Percentiles rank a stretch among this genome's conserved stretches.
phyloP scores from a whole-genome alignment of 2,329 filamentous ascomycete genomes.

The Nemania abortiva region DNA sequence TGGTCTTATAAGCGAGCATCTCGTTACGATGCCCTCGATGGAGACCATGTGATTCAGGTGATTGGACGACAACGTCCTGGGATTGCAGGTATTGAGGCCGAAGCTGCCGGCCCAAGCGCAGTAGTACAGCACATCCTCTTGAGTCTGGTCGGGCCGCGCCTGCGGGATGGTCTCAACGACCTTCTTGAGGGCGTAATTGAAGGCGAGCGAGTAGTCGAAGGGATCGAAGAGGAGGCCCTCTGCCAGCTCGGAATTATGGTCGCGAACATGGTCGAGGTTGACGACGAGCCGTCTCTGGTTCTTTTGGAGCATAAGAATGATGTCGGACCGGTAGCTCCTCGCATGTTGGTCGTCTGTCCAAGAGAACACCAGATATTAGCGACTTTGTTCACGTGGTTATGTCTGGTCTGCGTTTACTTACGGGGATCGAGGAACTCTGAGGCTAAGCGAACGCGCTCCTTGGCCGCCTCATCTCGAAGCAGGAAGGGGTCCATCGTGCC shows the following conservation, averaged over 20 bases:
- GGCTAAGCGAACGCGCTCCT: slow-evolving; percentile 87
- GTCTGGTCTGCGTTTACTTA: slow-evolving; percentile 60
- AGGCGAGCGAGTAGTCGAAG: slow-evolving; percentile 89
- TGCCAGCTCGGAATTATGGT: slow-evolving; percentile 86
- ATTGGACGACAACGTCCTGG: slow-evolving; percentile 86
- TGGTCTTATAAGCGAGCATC: slow-evolving; percentile 92
- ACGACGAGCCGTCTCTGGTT: slow-evolving; percentile 74
- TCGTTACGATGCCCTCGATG: slow-evolving; percentile 95
- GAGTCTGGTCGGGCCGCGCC: slow-evolving; percentile 79
- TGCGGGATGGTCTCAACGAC: slow-evolving; percentile 84
- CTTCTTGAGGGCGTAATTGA: slow-evolving; percentile 90
- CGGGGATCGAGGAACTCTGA: slow-evolving; percentile 94
- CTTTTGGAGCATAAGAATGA: slow-evolving; percentile 80
- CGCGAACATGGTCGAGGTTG: slow-evolving; percentile 89
- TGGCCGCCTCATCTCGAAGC: slow-evolving; percentile 85
- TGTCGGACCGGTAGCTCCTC: slow-evolving; percentile 88
- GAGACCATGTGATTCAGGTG: slow-evolving; percentile 98
- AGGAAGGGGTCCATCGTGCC: slow-evolving; percentile 76
- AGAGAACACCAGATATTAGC: slow-evolving; percentile 1
- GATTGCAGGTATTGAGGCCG: slow-evolving; percentile 93
- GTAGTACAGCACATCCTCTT: slow-evolving; percentile 88
- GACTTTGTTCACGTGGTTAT: neutral
- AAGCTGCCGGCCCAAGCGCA: slow-evolving; percentile 98
- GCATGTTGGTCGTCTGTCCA: slow-evolving; percentile 63
- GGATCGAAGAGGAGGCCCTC: slow-evolving; percentile 82